A percentile compares a stretch with the other conserved stretches of the same genome.
Evolutionary conservation across 805 yeast species (phyloP).

Genomic region (Kregervanrija fluxuum): DNA sequence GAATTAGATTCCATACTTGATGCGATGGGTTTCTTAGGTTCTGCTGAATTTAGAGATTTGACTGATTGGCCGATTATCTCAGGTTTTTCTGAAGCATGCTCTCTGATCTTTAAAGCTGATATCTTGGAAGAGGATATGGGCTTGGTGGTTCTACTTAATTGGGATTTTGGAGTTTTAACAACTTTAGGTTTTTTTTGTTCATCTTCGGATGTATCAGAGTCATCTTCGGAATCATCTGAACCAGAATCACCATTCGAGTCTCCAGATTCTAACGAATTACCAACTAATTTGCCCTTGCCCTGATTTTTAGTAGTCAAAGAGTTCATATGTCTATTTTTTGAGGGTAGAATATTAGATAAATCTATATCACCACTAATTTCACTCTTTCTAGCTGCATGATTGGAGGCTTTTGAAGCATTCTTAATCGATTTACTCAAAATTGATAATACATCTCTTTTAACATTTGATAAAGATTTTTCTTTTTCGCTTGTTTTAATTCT

Average conservation of each 20-base stretch:
- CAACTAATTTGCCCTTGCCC: neutral
- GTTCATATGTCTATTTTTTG: conserved; percentile 5
- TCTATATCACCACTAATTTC: conserved; percentile 23
- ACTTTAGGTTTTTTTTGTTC: conserved; percentile 30
- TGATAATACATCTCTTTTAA: too few relatives aligned
- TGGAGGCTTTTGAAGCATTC: neutral
- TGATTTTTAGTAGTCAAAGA: neutral
- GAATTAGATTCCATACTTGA: conserved; percentile 1
- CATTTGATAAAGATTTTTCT: too few relatives aligned
- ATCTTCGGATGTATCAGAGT: conserved; percentile 16
- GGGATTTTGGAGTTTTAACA: conserved; percentile 36
- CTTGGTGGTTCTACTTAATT: conserved; percentile 1
- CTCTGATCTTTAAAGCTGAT: neutral
- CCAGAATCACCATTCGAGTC: conserved; percentile 20
- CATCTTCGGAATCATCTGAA: conserved; percentile 15
- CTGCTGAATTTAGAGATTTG: neutral
- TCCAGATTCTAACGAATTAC: neutral
- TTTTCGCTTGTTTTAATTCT: too few relatives aligned
- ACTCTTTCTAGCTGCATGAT: conserved; percentile 16
- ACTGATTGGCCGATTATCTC: neutral
- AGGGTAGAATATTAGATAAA: conserved; percentile 15
- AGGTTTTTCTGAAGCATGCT: neutral
- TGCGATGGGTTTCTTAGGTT: neutral
- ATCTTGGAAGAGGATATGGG: neutral
- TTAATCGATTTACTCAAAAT: neutral